These are phyloP conservation scores for Russula olivacea DNA, from an alignment of 768 basidiomycete species.

Conservation along the genomic window DNA sequence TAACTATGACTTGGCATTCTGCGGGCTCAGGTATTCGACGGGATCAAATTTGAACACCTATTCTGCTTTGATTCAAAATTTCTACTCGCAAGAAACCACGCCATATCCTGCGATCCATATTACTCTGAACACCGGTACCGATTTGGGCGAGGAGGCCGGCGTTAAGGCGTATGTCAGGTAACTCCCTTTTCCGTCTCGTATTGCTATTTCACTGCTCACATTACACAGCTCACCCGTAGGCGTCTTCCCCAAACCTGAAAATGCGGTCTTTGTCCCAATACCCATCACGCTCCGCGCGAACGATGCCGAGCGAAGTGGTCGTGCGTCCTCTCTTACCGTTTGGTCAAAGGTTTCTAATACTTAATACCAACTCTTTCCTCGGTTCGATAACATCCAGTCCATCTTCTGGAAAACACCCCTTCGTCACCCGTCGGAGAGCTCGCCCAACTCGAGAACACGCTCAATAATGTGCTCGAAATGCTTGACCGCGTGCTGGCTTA, in stretches of 20 bases:
- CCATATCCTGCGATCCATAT: constrained; percentile 89
- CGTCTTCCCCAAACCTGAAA: constrained; percentile 84
- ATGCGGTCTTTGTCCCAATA: constrained; percentile 90
- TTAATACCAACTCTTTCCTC: background rate
- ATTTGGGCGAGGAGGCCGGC: constrained; percentile 55
- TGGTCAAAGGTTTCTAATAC: background rate
- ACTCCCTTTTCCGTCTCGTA: background rate
- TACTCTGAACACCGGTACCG: constrained; percentile 80
- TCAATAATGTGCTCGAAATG: constrained; percentile 65
- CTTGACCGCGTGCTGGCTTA: constrained; percentile 82
- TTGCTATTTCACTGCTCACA: background rate
- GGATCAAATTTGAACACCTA: constrained; percentile 87
- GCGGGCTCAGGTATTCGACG: constrained; percentile 77
- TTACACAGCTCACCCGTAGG: constrained; percentile 74
- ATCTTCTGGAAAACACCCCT: constrained; percentile 54
- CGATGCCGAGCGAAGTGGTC: constrained; percentile 76
- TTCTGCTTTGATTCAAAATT: constrained; percentile 96
- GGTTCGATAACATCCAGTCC: constrained; percentile 44
- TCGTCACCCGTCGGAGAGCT: constrained; percentile 52
- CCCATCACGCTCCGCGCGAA: constrained; percentile 82
- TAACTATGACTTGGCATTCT: constrained; percentile 81
- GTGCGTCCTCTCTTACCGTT: constrained; percentile 43
- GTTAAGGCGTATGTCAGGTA: constrained; percentile 87
- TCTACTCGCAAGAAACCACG: constrained; percentile 88
- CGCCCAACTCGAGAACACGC: constrained; percentile 67